Evolutionary conservation across 768 basidiomycete genomes (phyloP), one percentile per base, ranked within the genome.

Genomic region (Dentipellis fragilis): DNA sequence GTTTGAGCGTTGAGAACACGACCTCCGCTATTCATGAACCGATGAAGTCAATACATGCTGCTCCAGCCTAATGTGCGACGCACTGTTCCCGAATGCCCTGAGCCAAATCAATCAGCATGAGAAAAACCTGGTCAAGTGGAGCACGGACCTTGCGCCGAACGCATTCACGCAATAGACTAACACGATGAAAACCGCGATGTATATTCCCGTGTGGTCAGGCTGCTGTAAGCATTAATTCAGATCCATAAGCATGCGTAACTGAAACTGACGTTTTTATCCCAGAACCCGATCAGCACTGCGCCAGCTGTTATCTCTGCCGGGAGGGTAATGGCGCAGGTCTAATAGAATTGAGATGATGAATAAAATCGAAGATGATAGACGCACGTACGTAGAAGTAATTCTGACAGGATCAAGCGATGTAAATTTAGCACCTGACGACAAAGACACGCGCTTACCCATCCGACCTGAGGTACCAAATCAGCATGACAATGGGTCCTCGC

Each of bases 301-400:
- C 54, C 58, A n/a, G 60, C 60, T 7, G 60, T 61, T 6, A 61
- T 57, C 34, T 61, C 60, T 22, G 55, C 60, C 4, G 60, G 60
- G 34, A 61, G 53, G 0, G 60, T 52, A 36, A 61, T 54, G 29
- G 58, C 60, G 40, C 54, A 59, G 8, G 55, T 59, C 60, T 61
- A 52, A 11, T n/a, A 21, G 29, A 35, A 55, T 21, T 29, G 29
- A 29, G 29, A 29, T 29, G 29, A 6, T 29, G 29, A 29, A 29
- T 29, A 6, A 29, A 29, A 3, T 29, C 29, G 29, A 29, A 6
- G 3, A 6, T 29, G 29, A 29, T 29, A 29, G 29, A 6, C 29
- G 6, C 29, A 40, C 58, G 2, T 34, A 59, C 60, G 54, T 61
- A 59, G 16, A 61, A 59, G 49, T 59, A 59, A 46, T 61, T 61